Evolutionary conservation across 2,329 filamentous ascomycete species (phyloP), one percentile per base, ranked within the genome.

Genomic region (Aplosporella prunicola): DNA sequence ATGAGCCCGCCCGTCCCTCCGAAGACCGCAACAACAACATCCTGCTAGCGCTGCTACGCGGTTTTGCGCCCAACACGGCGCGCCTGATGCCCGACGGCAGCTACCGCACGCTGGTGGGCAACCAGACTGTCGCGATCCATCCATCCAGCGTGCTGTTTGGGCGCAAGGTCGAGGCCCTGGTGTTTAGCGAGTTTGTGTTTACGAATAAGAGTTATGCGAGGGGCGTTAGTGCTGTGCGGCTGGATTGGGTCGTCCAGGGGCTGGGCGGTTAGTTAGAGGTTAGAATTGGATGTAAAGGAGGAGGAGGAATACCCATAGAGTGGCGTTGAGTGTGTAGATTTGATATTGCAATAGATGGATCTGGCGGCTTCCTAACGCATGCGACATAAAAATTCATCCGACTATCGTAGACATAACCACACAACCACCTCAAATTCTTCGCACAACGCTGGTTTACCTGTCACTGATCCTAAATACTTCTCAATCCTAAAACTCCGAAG

Each of bases 181-280:
- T 80, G 52, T 80, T 77, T 48, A 76, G 72, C 42, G 76, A 80
- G 52, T 78, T 76, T 53, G 73, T 80, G 3, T 80, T 74, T 49
- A 80, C 76, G 14, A 78, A 70, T 28, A 72, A 72, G 46, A 72
- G 72, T 37, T 80, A 78, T 60, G 76, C 73, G 10, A 63, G 74
- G 32, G 69, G 72, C 3, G 76, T 79, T 6, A 78, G 73, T 54
- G 72, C 70, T 1, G 70, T 80, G 35, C 70, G 78, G 58, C 61
- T 78, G 62, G 65, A 71, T 44, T 80, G 76, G 76, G 62, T 80
- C 16, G 69, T 66, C 15, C 71, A 76, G 41, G 64, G 69, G 15
- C 47, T 65, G 14, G 54, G 52, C 15, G 48, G 44, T 13, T 16
- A 16, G 38, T n/a, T n/a, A n/a, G n/a, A n/a, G n/a, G n/a, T n/a